Conservation (phyloP, 2,329 filamentous ascomycete genomes). For the Aurifilum marmelostoma region DNA sequence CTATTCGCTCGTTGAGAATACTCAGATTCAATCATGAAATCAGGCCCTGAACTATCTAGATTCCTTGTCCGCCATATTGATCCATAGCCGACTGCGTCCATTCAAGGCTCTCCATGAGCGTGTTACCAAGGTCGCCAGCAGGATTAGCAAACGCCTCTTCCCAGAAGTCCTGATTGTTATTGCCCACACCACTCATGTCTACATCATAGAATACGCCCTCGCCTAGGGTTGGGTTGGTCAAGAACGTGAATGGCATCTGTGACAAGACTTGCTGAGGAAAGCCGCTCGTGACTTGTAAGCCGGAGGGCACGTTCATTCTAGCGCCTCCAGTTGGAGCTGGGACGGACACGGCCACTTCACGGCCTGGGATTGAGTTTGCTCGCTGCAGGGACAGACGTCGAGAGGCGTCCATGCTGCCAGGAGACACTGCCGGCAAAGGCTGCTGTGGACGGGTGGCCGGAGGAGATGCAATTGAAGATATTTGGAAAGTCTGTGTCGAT, state of each 20-base stretch:
- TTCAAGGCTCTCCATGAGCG: conserved; percentile 39
- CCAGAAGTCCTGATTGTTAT: conserved; percentile 41
- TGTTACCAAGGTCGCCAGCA: conserved; percentile 39
- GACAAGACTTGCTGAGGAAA: conserved; percentile 8
- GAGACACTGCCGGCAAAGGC: neutral
- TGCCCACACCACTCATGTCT: conserved; percentile 35
- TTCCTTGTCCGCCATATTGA: neutral
- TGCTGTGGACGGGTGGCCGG: too few relatives aligned
- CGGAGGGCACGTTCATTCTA: neutral
- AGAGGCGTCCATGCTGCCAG: neutral
- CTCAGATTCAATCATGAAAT: too few relatives aligned
- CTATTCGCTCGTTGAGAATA: too few relatives aligned
- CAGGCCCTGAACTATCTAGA: too few relatives aligned
- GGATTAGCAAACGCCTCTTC: conserved; percentile 44
- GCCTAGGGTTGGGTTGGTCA: conserved; percentile 28
- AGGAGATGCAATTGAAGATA: neutral
- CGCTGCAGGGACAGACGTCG: neutral
- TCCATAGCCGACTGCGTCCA: conserved; percentile 33
- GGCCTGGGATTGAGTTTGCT: neutral
- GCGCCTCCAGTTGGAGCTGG: neutral
- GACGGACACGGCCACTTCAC: neutral
- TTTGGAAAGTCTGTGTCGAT: neutral
- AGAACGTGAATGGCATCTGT: conserved; percentile 28
- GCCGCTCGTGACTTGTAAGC: neutral
- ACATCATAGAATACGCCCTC: conserved; percentile 34